Evolutionary conservation across 2,329 filamentous ascomycete species (phyloP).

Genomic region (Fusarium subtropicale): DNA sequence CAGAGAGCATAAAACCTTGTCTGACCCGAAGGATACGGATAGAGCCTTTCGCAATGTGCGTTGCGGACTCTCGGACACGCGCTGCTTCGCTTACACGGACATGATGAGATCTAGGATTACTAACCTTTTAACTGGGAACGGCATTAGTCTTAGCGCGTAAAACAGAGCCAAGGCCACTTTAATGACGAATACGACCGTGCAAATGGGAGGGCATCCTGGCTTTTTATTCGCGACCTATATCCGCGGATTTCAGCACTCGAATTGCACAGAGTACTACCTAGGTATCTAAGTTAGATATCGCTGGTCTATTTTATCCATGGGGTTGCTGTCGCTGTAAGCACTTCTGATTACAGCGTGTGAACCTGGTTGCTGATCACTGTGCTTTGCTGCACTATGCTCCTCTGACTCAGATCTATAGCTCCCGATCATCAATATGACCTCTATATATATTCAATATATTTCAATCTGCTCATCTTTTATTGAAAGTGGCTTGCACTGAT

Average conservation of each 20-base stretch:
- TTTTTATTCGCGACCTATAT: conserved; percentile 21
- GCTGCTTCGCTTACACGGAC: conserved; percentile 36
- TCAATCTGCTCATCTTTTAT: neutral
- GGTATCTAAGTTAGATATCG: too few species aligned
- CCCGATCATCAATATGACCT: neutral
- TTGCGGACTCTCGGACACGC: conserved; percentile 19
- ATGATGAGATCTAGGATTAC: conserved; percentile 23
- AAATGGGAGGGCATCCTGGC: conserved; percentile 2
- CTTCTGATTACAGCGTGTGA: neutral
- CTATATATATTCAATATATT: neutral
- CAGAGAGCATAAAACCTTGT: neutral
- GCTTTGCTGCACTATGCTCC: neutral
- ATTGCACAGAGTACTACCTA: neutral
- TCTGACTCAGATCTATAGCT: conserved; percentile 1
- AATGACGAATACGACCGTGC: conserved; percentile 37
- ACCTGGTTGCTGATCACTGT: conserved; percentile 5
- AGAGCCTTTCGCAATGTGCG: neutral
- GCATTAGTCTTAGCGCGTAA: conserved; percentile 32
- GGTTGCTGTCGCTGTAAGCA: conserved; percentile 1
- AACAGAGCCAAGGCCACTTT: conserved; percentile 24
- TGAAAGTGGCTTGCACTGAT: conserved; percentile 12
- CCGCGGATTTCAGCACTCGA: neutral
- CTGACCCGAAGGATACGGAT: neutral
- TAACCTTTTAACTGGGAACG: conserved; percentile 11
- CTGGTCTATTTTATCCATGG: neutral